A percentile compares a stretch with the other conserved stretches of the same genome.
Evolutionary conservation across 495 filamentous ascomycete genomes (phyloP).

Genomic region (Cercophora samala): DNA sequence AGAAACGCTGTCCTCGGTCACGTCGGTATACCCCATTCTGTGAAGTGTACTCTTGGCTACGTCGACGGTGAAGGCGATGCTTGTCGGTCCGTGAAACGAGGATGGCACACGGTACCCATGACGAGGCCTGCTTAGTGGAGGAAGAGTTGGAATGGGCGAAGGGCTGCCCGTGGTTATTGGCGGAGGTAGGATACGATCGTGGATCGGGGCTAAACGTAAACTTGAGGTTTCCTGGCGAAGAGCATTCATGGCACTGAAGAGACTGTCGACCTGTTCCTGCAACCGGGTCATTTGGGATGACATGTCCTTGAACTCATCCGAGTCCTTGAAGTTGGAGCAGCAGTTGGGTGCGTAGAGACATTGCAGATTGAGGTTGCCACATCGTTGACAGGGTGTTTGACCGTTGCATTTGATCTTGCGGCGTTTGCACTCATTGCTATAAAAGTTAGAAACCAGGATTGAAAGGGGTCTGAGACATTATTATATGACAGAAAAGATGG

Average conservation of each 20-base stretch:
- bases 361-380: constrained; percentile 74
- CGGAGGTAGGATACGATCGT: constrained; percentile 35
- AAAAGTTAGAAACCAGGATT: background rate
- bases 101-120: constrained; percentile 47
- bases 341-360: constrained; percentile 92
- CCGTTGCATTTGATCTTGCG: constrained; percentile 94
- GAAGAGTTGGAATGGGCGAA: constrained; percentile 35
- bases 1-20: constrained; percentile 50
- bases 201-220: constrained; percentile 39
- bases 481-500: background rate
- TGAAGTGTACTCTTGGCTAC: constrained; percentile 84
- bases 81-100: constrained; percentile 80
- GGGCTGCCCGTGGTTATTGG: constrained; percentile 34
- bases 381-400: constrained; percentile 75
- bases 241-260: constrained; percentile 66
- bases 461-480: background rate
- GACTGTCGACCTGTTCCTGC: constrained; percentile 79
- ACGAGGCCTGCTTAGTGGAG: constrained; percentile 28
- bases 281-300: constrained; percentile 65
- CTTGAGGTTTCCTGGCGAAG: constrained; percentile 48
- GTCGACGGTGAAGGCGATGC: constrained; percentile 79
- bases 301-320: constrained; percentile 82
- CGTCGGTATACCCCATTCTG: constrained; percentile 81
- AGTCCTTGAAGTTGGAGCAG: constrained; percentile 78
- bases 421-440: constrained; percentile 81